Evolutionary conservation across 2,329 filamentous ascomycete species (phyloP).

Genomic region (Tolypocladium inflatum): DNA sequence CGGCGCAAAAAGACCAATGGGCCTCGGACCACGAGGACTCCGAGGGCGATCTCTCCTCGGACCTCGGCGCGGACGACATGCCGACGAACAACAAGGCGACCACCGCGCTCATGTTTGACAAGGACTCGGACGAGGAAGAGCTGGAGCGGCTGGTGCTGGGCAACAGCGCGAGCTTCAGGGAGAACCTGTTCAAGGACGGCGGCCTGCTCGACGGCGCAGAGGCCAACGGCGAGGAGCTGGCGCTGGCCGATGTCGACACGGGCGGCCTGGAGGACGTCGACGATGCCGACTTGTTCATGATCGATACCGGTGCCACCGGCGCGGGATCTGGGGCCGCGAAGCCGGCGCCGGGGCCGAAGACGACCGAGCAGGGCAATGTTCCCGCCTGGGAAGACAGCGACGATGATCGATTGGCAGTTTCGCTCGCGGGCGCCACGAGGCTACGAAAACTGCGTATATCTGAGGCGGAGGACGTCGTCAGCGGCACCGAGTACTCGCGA

Average conservation of each 20-base stretch:
- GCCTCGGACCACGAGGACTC: constrained; percentile 17
- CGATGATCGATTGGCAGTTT: constrained; percentile 79
- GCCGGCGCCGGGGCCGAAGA: constrained; percentile 11
- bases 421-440: constrained; percentile 64
- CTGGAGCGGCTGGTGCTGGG: constrained; percentile 85
- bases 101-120: constrained; percentile 36
- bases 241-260: constrained; percentile 31
- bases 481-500: constrained; percentile 73
- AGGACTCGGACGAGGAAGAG: constrained; percentile 76
- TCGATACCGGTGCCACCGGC: constrained; percentile 55
- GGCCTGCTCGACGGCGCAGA: constrained; percentile 25
- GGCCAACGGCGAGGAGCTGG: constrained; percentile 19
- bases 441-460: constrained; percentile 74
- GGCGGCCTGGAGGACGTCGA: constrained; percentile 52
- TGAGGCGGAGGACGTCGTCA: constrained; percentile 78
- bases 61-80: constrained; percentile 17
- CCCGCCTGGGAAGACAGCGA: constrained; percentile 92
- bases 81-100: constrained; percentile 16
- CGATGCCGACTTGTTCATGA: constrained; percentile 78
- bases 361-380: constrained; percentile 24
- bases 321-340: constrained; percentile 21
- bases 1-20: constrained; percentile 18
- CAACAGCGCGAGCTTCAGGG: constrained; percentile 71
- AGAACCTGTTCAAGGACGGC: constrained; percentile 51
- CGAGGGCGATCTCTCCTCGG: constrained; percentile 17